phyloP scores from a whole-genome alignment of 805 yeast species.

The Teunomyces tritomae region DNA sequence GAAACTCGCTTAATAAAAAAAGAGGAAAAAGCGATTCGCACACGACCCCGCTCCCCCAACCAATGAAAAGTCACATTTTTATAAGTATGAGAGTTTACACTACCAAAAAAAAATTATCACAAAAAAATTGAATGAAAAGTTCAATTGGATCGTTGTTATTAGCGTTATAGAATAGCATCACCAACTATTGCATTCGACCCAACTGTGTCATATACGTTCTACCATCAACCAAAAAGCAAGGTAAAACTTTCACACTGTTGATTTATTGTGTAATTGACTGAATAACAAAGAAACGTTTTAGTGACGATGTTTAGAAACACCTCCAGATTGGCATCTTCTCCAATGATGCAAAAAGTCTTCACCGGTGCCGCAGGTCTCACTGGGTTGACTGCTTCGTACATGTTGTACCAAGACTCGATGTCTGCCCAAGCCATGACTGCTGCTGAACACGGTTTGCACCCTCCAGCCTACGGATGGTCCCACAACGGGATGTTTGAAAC shows the following conservation, averaged over 20 bases:
- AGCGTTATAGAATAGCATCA: constrained; percentile 4
- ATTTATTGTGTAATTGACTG: neutral
- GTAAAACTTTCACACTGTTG: neutral
- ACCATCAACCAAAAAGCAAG: neutral
- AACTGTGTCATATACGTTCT: neutral
- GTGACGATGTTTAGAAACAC: constrained; percentile 1
- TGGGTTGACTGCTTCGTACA: constrained; percentile 78
- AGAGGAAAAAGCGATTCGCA: neutral
- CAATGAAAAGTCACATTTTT: constrained; percentile 4
- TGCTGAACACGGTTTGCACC: constrained; percentile 98
- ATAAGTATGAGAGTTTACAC: constrained; percentile 1
- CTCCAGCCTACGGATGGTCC: constrained; percentile 91
- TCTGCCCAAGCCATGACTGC: constrained; percentile 96
- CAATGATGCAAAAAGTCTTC: constrained; percentile 46
- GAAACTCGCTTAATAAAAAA: neutral
- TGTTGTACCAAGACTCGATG: constrained; percentile 78
- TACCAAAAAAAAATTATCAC: constrained; percentile 4
- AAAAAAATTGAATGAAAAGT: constrained; percentile 4
- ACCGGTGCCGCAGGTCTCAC: constrained; percentile 67
- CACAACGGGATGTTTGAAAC: constrained; percentile 89
- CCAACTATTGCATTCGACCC: constrained; percentile 1
- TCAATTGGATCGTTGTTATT: constrained; percentile 5
- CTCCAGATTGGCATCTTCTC: constrained; percentile 2
- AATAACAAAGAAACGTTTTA: neutral
- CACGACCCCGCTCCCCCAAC: constrained; percentile 1